phyloP scores from a whole-genome alignment of 1,139 yeast genomes.

The Hyphopichia pseudoburtonii region DNA sequence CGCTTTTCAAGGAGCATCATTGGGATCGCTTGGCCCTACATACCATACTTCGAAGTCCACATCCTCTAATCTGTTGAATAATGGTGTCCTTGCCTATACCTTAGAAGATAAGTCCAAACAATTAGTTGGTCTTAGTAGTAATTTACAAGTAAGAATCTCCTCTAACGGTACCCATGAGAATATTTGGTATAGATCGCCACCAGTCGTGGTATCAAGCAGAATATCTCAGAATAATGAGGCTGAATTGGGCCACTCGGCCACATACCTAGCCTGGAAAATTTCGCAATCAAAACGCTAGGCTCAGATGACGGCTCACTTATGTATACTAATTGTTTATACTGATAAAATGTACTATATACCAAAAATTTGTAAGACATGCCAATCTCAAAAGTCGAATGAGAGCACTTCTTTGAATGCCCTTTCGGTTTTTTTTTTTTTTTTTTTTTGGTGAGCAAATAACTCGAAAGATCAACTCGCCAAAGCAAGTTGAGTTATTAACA shows the following conservation, averaged over 20 bases:
- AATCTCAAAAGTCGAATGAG: too few relatives aligned
- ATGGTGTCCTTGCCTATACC: constrained; percentile 42
- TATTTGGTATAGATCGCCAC: constrained; percentile 83
- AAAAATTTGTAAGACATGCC: too few relatives aligned
- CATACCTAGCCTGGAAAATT: constrained; percentile 68
- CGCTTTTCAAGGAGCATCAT: constrained; percentile 12
- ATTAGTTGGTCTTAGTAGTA: constrained; percentile 17
- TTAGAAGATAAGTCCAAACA: constrained; percentile 22
- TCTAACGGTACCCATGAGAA: constrained; percentile 39
- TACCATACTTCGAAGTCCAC: constrained; percentile 34
- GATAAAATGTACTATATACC: too few relatives aligned
- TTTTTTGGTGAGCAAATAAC: too few relatives aligned
- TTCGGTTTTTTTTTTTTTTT: too few relatives aligned
- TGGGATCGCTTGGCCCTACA: not conserved
- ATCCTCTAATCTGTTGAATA: constrained; percentile 38
- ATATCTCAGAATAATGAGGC: constrained; percentile 27
- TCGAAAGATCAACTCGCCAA: too few relatives aligned
- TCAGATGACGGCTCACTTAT: not conserved
- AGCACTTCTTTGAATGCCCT: too few relatives aligned
- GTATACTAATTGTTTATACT: not conserved
- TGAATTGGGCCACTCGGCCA: constrained; percentile 65
- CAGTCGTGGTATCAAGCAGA: constrained; percentile 56
- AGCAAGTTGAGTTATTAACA: too few relatives aligned
- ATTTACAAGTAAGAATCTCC: constrained; percentile 18
- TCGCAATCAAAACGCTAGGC: constrained; percentile 8